phyloP scores from a whole-genome alignment of 441 rosid species.

The Gossypium trilobum region DNA sequence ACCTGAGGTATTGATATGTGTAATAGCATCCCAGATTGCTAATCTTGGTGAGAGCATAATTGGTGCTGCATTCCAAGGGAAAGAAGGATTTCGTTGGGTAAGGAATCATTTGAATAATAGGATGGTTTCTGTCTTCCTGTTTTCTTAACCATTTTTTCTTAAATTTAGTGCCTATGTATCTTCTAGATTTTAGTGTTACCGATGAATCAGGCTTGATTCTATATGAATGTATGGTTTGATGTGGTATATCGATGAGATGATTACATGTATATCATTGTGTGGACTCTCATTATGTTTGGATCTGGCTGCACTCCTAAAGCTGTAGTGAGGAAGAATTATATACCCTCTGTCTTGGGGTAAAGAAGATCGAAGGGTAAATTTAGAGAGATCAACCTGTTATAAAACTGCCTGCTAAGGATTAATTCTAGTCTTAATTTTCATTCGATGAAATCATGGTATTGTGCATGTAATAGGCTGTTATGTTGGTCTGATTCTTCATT shows the following conservation, averaged over 20 bases:
- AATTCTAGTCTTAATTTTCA: not conserved
- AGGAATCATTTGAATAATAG: constrained; percentile 8
- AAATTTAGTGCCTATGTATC: not conserved
- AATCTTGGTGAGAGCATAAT: constrained; percentile 86
- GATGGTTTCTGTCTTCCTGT: not conserved
- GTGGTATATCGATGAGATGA: not conserved
- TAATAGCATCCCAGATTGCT: constrained; percentile 85
- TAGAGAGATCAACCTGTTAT: not conserved
- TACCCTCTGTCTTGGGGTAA: not conserved
- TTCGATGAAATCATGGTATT: not conserved
- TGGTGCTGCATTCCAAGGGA: constrained; percentile 75
- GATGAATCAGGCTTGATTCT: not conserved
- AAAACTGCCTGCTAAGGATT: not conserved
- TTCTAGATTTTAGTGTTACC: not conserved
- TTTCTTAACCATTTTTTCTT: not conserved
- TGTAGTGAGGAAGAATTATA: not conserved
- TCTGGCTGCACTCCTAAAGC: not conserved
- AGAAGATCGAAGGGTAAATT: not conserved
- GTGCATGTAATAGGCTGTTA: not conserved
- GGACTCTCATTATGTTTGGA: not conserved
- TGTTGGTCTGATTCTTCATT: not conserved
- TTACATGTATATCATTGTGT: not conserved
- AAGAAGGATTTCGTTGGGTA: constrained; percentile 82
- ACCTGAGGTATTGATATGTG: constrained; percentile 60
- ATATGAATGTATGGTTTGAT: not conserved